Evolutionary conservation across 2,329 filamentous ascomycete genomes (phyloP).

Genomic region (Hypoxylon sp.): DNA sequence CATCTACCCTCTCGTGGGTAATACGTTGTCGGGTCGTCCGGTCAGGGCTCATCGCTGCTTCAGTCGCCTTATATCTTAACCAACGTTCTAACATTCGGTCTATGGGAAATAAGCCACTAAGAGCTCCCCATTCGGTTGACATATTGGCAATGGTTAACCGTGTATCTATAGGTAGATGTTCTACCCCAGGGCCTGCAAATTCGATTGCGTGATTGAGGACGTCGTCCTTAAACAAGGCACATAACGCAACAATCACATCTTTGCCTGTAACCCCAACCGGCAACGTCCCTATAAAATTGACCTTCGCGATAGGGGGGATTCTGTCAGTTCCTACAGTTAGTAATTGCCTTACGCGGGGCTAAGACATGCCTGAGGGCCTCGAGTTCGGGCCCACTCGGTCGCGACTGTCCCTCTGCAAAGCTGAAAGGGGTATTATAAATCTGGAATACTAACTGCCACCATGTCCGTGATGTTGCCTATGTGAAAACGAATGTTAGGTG

Average conservation of each 20-base stretch:
- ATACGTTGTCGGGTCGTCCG: slow-evolving; percentile 69
- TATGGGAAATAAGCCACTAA: slow-evolving; percentile 77
- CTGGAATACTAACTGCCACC: not conserved
- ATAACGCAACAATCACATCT: slow-evolving; percentile 90
- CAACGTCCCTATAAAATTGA: not conserved
- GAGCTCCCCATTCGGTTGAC: slow-evolving; percentile 85
- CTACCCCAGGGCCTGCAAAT: slow-evolving; percentile 72
- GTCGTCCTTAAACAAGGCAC: slow-evolving; percentile 87
- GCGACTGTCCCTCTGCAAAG: not conserved
- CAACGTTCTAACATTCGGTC: slow-evolving; percentile 80
- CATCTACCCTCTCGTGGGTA: slow-evolving; percentile 79
- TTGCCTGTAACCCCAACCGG: slow-evolving; percentile 66
- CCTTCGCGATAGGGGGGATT: not conserved
- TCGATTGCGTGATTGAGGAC: slow-evolving; percentile 94
- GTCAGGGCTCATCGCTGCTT: slow-evolving; percentile 72
- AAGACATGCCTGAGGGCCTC: not conserved
- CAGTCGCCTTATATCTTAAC: slow-evolving; percentile 83
- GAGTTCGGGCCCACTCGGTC: not conserved
- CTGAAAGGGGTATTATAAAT: too few species aligned
- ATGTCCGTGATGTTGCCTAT: not conserved
- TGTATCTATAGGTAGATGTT: slow-evolving; percentile 76
- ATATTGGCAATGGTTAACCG: slow-evolving; percentile 84
- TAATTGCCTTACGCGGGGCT: not conserved
- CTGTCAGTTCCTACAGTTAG: not conserved
- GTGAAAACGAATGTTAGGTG: not conserved